A percentile compares a stretch with the other conserved stretches of the same genome.
Conservation (phyloP, 345 rosid genomes). For the Eucalyptus guilfoylei region DNA sequence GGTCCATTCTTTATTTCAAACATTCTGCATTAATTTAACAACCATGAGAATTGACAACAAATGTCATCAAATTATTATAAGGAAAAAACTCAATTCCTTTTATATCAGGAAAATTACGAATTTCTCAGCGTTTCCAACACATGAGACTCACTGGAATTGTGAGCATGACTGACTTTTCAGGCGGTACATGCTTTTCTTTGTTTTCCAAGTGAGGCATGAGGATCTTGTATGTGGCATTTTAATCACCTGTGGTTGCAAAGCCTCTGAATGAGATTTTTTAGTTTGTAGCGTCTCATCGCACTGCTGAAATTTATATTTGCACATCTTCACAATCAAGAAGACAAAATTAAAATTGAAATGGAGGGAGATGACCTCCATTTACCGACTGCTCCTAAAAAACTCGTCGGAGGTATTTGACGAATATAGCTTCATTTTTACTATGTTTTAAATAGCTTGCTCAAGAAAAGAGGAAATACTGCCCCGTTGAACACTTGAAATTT, state of each 20-base stretch:
- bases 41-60: background rate
- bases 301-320: background rate
- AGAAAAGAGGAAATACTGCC: background rate
- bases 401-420: conserved; percentile 59
- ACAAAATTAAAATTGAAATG: conserved; percentile 46
- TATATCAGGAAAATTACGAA: no score
- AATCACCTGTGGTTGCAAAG: background rate
- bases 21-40: background rate
- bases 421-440: background rate
- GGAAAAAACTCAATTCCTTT: background rate
- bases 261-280: accelerated
- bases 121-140: background rate
- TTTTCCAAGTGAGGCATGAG: background rate
- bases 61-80: background rate
- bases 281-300: background rate
- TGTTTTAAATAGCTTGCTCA: no score
- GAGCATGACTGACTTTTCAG: background rate
- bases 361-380: conserved; percentile 79
- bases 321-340: background rate
- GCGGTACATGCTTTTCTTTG: background rate
- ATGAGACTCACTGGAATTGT: background rate
- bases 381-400: conserved; percentile 77
- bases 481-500: background rate
- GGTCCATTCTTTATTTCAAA: background rate
- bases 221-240: background rate